Conservation (phyloP, 2,329 filamentous ascomycete genomes). For the Aspergillus pseudonomiae region DNA sequence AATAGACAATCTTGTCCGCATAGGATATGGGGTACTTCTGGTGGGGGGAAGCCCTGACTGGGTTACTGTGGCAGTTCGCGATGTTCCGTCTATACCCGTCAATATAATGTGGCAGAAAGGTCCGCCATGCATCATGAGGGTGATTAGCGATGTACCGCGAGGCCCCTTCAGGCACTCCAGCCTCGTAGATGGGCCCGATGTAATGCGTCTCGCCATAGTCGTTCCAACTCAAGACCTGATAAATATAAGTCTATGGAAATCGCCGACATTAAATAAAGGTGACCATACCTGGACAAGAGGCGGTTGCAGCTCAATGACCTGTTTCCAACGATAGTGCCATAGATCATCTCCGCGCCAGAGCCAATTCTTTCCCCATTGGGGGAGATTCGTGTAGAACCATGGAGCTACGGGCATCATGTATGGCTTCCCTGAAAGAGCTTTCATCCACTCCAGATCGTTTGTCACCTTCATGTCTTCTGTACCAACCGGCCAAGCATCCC, state of each 20-base stretch:
- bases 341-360: slow-evolving; percentile 64
- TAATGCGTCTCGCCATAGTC: slow-evolving; percentile 65
- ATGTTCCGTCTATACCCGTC: slow-evolving; percentile 34
- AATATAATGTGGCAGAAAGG: slow-evolving; percentile 38
- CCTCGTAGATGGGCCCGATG: slow-evolving; percentile 53
- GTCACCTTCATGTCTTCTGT: slow-evolving; percentile 41
- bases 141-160: slow-evolving; percentile 27
- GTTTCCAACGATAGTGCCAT: slow-evolving; percentile 63
- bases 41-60: slow-evolving; percentile 35
- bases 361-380: slow-evolving; percentile 63
- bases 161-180: slow-evolving; percentile 54
- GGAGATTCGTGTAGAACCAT: slow-evolving; percentile 61
- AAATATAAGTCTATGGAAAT: neutral
- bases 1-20: slow-evolving; percentile 37
- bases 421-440: slow-evolving; percentile 39
- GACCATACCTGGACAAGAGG: slow-evolving; percentile 49
- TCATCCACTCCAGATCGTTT: slow-evolving; percentile 46
- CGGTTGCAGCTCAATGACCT: slow-evolving; percentile 54
- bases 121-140: slow-evolving; percentile 33
- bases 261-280: neutral
- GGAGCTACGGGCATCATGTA: slow-evolving; percentile 62
- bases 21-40: slow-evolving; percentile 18
- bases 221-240: slow-evolving; percentile 61
- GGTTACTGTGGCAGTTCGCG: slow-evolving; percentile 1
- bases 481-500: slow-evolving; percentile 49